These are phyloP conservation scores for Colletotrichum scovillei DNA, from an alignment of 2,329 filamentous ascomycete genomes.

Conservation along the genomic window DNA sequence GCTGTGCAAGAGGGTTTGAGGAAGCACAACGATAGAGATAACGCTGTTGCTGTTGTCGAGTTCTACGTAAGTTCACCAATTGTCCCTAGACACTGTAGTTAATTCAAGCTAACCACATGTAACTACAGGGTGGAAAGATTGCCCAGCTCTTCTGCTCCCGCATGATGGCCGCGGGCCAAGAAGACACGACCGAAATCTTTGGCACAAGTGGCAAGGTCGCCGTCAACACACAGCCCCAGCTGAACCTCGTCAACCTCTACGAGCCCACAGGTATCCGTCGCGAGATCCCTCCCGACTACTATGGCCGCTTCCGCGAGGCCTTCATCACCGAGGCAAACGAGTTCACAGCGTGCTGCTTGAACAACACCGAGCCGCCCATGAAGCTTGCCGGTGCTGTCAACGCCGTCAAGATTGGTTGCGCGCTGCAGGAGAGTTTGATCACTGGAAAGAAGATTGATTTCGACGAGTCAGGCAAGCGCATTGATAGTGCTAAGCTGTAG, in stretches of 20 bases:
- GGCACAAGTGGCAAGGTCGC: conserved; percentile 73
- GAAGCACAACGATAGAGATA: conserved; percentile 47
- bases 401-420: conserved; percentile 70
- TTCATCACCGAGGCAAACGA: conserved; percentile 73
- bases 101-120: not conserved
- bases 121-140: conserved; percentile 63
- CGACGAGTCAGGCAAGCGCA: conserved; percentile 60
- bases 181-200: conserved; percentile 75
- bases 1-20: conserved; percentile 46
- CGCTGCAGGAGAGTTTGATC: conserved; percentile 67
- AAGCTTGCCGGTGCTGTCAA: conserved; percentile 68
- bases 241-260: conserved; percentile 66
- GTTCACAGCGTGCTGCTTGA: conserved; percentile 69
- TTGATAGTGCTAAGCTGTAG: conserved; percentile 52
- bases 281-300: conserved; percentile 71
- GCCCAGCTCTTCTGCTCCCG: conserved; percentile 72
- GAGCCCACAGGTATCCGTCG: conserved; percentile 64
- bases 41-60: conserved; percentile 67
- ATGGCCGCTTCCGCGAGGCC: conserved; percentile 70
- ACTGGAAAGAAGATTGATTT: conserved; percentile 68
- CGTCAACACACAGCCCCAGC: conserved; percentile 68
- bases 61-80: conserved; percentile 50
- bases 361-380: conserved; percentile 65
- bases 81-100: too few species aligned
- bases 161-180: conserved; percentile 77